Evolutionary conservation across 331 rosid genomes (phyloP), one percentile per base, ranked within the genome.

Genomic region (Arachis monticola): DNA sequence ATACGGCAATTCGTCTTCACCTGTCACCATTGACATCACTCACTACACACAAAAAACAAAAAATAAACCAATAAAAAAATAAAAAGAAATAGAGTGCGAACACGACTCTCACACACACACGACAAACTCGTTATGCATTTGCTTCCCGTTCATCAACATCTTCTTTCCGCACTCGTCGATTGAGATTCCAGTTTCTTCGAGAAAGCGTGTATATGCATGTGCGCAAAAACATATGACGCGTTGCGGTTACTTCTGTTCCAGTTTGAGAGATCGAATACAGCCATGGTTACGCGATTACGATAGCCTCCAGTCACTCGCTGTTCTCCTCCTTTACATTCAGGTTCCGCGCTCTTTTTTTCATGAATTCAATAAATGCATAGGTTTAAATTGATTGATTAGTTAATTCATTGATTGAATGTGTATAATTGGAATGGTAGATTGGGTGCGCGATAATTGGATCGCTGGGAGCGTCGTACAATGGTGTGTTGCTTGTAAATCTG

Each of bases 401-500:
- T 13, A 53, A 62, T 61, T 11, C 10, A 35, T 61, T 61, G 40
- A 35, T 62, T 5, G 6, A n/a, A 0, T 35, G 61, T 35, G 45
- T 3, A 35, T 61, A 74, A 31, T 53, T 8, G 60, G 62, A 75
- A 67, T 68, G 76, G 47, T 42, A 92, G 99, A 92, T 95, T 76
- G 99, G 87, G 10, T 89, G 97, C 76, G 98, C 96, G 46, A 84
- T 95, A 82, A n/a, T 95, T 75, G 98, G 98, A 83, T 92, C 98
- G 35, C 81, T 95, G 6, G 99, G 98, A 67, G 98, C 99, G 52
- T 88, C 85, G 69, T 95, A 90, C 87, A 95, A 85, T 41, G 99
- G 99, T 2, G 96, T 92, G 2, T 63, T 84, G 83, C 88, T 92
- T 35, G 75, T 90, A 46, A 90, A 95, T 88, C 83, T 95, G 58